Base-by-base conservation (phyloP, 163 green algal genomes). In the Chlamydomonas reinhardtii region DNA sequence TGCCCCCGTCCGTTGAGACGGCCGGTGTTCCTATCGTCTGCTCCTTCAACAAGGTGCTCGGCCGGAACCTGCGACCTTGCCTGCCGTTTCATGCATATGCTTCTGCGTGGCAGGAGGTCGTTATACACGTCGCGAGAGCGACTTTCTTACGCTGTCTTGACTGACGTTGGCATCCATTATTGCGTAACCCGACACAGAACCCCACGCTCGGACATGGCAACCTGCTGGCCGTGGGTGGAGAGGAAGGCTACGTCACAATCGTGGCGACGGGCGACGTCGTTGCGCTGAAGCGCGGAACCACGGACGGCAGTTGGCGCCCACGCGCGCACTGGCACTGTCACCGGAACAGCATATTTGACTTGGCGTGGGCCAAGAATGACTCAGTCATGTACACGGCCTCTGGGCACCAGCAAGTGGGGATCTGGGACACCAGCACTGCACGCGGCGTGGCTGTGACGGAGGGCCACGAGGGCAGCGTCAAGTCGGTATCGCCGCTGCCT, bases 331-430 rank as follows among this genome's bases (percentile, higher is more conserved):
- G 70, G 80, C 39, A 24, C 1, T 87, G 82, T 62, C 82, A 87
- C 22, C 59, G 39, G 3, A 87, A 87, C 72, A 76, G 61, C 82
- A 82, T 87, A 22, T 87, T 87, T 14, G 82, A 87, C 39, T 59
- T 87, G 15, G 61, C 72, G 8, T 87, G 82, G 82, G 82, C 82
- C 12, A 87, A 87, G 72, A 27, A n/a, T 12, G 82, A 87, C 64
- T 68, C 82, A 2, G n/a, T 75, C 2, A 31, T 87, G 9, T 87
- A 82, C 39, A 87, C 82, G 4, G 82, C 82, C n/a, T 81, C 82
- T 0, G 82, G 82, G 20, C n/a, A 81, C 39, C 82, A 87, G 61
- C 39, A 82, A 22, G 61, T 87, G 9, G 82, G 82, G n/a, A 11
- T 87, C 0, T 87, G 82, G 82, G 82, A 87, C 71, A 82, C 72